Conservation (phyloP, 1,284 basidiomycete genomes). For the Wallemia mellicola region DNA sequence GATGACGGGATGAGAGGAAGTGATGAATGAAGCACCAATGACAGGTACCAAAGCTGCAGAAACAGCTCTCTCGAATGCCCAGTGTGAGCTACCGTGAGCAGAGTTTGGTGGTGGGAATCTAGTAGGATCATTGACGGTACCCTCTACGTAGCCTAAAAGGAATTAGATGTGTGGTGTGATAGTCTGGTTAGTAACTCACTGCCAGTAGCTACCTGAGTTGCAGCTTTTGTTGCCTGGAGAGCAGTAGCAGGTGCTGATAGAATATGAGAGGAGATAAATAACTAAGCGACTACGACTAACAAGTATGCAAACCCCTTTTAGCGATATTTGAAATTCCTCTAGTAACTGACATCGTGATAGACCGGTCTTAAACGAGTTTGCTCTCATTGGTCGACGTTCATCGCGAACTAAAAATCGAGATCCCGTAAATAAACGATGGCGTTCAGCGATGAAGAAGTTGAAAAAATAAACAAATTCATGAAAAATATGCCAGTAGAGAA, state of each 20-base stretch:
- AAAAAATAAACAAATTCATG: neutral
- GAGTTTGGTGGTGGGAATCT: slow-evolving; percentile 52
- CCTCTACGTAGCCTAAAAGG: slow-evolving; percentile 52
- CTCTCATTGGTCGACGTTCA: neutral
- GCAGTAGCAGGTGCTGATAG: neutral
- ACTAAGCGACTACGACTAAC: neutral
- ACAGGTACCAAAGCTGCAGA: slow-evolving; percentile 65
- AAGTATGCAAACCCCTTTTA: neutral
- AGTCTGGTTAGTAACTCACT: neutral
- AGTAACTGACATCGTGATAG: neutral
- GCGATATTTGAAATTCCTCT: neutral
- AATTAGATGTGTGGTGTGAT: neutral
- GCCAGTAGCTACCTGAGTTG: neutral
- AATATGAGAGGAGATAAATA: too few species aligned
- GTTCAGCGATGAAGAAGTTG: neutral
- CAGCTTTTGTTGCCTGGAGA: neutral
- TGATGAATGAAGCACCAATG: slow-evolving; percentile 46
- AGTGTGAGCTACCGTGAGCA: slow-evolving; percentile 79
- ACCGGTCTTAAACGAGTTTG: neutral
- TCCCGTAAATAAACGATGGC: neutral
- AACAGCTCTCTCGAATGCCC: slow-evolving; percentile 82
- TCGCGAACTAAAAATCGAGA: too few species aligned
- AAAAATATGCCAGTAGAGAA: too few species aligned
- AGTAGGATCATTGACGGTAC: slow-evolving; percentile 84
- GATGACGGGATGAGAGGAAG: slow-evolving; percentile 30